Base-by-base conservation (phyloP, 2,329 filamentous ascomycete species). In the Alternaria sp. region DNA sequence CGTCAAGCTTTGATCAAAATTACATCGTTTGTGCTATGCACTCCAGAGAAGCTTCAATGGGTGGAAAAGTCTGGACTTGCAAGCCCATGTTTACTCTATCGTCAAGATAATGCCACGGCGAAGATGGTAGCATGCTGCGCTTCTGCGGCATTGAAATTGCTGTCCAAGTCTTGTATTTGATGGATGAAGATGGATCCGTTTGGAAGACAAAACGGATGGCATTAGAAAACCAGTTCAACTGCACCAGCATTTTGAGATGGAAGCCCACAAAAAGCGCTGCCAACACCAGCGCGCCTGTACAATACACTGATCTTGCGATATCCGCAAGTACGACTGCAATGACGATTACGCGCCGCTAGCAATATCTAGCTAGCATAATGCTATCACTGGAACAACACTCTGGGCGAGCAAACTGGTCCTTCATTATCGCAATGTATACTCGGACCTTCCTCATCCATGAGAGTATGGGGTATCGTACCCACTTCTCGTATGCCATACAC, bases 381-480 rank as follows among this genome's bases (percentile, higher is more conserved):
- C 52, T 62, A 30, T 54, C 30, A 57, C 49, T 64, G 57, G 66
- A 66, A 59, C 59, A 45, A 38, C 59, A 61, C 41, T 54, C 22
- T 60, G 46, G 46, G 44, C 60, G 60, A 59, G 55, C 52, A 61
- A 51, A 60, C 32, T 55, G 64, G 58, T 54, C 53, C 20, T 43
- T 53, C 46, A 63, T 41, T 57, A 55, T 61, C 57, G 43, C 60
- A 51, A 62, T 56, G 14, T 18, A 28, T 51, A 63, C 55, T 25
- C 18, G 51, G 56, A 70, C 68, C 67, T 70, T 63, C 66, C 64
- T 66, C 16, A 63, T 68, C 58, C 11, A 62, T 62, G 43, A 59
- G 58, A 50, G 40, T 43, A 43, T 45, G 56, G 46, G 54, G 54
- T 54, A 51, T 43, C 25, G 27, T 58, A 51, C 49, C 63, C 62